These are phyloP conservation scores for Kwoniella shivajii DNA, from an alignment of 1,284 basidiomycete genomes.

Conservation along the genomic window DNA sequence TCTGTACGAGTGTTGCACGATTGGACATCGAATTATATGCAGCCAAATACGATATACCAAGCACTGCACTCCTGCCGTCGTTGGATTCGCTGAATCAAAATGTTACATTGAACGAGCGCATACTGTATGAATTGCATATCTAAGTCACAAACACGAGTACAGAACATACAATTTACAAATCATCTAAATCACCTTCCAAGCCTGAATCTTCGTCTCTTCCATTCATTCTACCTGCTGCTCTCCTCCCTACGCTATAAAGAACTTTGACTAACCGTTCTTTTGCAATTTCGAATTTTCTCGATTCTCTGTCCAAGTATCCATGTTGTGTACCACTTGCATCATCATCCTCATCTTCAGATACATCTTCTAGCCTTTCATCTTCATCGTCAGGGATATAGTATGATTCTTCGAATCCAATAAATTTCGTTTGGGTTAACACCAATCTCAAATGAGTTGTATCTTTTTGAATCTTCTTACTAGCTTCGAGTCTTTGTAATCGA, in stretches of 20 bases:
- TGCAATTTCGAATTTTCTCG: slow-evolving; percentile 37
- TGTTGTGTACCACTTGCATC: slow-evolving; percentile 5
- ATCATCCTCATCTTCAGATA: slow-evolving; percentile 5
- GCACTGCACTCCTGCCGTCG: too few relatives aligned
- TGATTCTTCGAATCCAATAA: slow-evolving; percentile 35
- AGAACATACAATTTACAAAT: slow-evolving; percentile 27
- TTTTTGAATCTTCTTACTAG: slow-evolving; percentile 35
- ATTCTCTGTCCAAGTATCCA: slow-evolving; percentile 24
- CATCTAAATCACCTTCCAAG: slow-evolving; percentile 46
- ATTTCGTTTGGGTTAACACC: slow-evolving; percentile 46
- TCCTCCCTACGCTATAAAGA: slow-evolving; percentile 39
- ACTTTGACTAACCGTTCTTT: slow-evolving; percentile 47
- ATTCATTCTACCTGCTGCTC: slow-evolving; percentile 39
- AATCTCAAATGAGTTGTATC: slow-evolving; percentile 41
- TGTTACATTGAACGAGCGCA: too few relatives aligned
- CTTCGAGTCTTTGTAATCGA: slow-evolving; percentile 28
- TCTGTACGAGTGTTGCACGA: too few relatives aligned
- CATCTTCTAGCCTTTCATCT: slow-evolving; percentile 11
- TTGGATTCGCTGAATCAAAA: too few relatives aligned
- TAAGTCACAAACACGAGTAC: not conserved
- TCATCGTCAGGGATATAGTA: slow-evolving; percentile 1
- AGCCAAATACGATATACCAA: too few relatives aligned
- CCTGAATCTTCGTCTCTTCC: slow-evolving; percentile 48
- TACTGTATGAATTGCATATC: too few relatives aligned
- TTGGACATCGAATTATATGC: too few relatives aligned